These are phyloP conservation scores for Alternaria incomplexa DNA, from an alignment of 2,329 filamentous ascomycete genomes.

Conservation along the genomic window DNA sequence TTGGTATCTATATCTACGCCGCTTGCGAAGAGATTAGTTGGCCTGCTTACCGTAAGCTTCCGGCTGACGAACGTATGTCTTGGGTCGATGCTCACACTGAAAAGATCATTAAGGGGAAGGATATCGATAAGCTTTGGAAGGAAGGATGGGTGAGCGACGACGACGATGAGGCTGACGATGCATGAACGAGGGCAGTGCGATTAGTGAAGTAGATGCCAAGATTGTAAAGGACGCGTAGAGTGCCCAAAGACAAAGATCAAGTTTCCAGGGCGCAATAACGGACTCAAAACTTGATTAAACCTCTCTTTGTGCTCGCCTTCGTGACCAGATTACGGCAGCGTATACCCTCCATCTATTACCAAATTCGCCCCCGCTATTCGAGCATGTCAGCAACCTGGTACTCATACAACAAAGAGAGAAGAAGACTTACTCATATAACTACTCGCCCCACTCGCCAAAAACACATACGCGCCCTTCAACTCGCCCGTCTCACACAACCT, in stretches of 20 bases:
- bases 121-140: neutral
- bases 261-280: too few species aligned
- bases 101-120: neutral
- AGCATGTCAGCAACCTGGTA: neutral
- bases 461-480: conserved; percentile 41
- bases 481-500: conserved; percentile 49
- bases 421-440: conserved; percentile 19
- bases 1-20: neutral
- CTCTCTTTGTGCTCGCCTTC: neutral
- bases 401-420: neutral
- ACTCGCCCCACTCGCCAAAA: conserved; percentile 17
- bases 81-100: neutral
- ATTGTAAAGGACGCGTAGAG: too few species aligned
- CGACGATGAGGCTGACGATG: neutral
- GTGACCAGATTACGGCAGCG: neutral
- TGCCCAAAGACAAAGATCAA: too few species aligned
- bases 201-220: too few species aligned
- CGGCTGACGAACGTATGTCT: neutral
- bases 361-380: neutral
- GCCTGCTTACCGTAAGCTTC: neutral
- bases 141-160: neutral
- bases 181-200: too few species aligned
- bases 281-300: neutral
- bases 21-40: neutral
- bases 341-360: conserved; percentile 1